Conservation (phyloP, 139 green algal species). For the Microglena sp. region DNA sequence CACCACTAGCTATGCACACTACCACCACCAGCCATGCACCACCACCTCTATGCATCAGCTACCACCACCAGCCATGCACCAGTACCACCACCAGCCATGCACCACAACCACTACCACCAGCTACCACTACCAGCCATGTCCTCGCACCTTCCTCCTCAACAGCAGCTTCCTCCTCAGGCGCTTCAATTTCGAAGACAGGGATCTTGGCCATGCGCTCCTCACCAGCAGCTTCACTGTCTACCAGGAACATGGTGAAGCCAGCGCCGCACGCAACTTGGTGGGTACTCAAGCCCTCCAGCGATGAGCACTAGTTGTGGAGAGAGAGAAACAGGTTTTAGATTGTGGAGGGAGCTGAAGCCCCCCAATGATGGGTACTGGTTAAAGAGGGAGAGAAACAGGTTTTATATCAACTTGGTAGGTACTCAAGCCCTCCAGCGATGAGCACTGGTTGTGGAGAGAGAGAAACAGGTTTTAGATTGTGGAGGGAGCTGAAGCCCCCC, state of each 20-base stretch:
- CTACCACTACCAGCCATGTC: no score
- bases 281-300: not conserved
- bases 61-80: not conserved
- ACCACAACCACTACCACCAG: no score
- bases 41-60: not conserved
- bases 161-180: not conserved
- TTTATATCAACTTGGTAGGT: conserved; percentile 21
- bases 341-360: not conserved
- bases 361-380: not conserved
- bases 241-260: conserved; percentile 75
- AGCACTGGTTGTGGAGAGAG: not conserved
- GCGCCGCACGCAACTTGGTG: conserved; percentile 60
- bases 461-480: not conserved
- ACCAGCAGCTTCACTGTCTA: conserved; percentile 29
- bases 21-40: no score
- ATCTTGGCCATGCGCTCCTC: not conserved
- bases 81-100: no score
- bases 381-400: not conserved
- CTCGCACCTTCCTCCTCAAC: no score
- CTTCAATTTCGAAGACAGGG: not conserved
- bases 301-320: not conserved
- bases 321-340: not conserved
- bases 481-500: not conserved
- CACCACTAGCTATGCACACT: no score
- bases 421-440: conserved; percentile 33